Evolutionary conservation across 345 rosid species (phyloP).

Genomic region (Acer campestre): DNA sequence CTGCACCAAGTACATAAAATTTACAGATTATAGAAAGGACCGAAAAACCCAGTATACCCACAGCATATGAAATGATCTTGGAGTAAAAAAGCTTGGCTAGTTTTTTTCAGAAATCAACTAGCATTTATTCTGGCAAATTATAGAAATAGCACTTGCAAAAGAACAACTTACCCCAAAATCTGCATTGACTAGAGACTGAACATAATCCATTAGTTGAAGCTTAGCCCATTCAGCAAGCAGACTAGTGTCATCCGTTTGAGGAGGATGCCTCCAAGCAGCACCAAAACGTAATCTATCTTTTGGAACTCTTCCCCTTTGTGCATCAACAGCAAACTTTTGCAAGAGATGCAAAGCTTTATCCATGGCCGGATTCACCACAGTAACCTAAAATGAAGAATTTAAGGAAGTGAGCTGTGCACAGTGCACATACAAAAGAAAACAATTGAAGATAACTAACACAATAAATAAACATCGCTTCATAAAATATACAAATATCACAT

Average conservation of each 20-base stretch:
- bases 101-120: background rate
- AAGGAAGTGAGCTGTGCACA: background rate
- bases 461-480: background rate
- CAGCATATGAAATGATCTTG: background rate
- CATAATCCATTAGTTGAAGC: constrained; percentile 91
- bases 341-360: constrained; percentile 68
- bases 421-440: constrained; percentile 6
- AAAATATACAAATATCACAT: background rate
- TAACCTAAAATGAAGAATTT: constrained; percentile 44
- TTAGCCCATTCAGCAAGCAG: constrained; percentile 65
- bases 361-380: constrained; percentile 93
- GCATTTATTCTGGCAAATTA: background rate
- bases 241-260: constrained; percentile 45
- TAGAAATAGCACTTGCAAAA: constrained; percentile 12
- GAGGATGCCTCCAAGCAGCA: constrained; percentile 96
- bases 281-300: constrained; percentile 77
- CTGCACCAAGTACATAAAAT: constrained; percentile 34
- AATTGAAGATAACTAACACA: background rate
- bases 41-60: background rate
- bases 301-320: constrained; percentile 58
- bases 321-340: constrained; percentile 74
- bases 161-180: constrained; percentile 70
- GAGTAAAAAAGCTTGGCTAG: constrained; percentile 4
- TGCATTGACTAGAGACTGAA: constrained; percentile 67
- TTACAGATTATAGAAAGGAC: constrained; percentile 3